phyloP scores from a whole-genome alignment of 1,139 yeast genomes.

The Diutina siamensis region DNA sequence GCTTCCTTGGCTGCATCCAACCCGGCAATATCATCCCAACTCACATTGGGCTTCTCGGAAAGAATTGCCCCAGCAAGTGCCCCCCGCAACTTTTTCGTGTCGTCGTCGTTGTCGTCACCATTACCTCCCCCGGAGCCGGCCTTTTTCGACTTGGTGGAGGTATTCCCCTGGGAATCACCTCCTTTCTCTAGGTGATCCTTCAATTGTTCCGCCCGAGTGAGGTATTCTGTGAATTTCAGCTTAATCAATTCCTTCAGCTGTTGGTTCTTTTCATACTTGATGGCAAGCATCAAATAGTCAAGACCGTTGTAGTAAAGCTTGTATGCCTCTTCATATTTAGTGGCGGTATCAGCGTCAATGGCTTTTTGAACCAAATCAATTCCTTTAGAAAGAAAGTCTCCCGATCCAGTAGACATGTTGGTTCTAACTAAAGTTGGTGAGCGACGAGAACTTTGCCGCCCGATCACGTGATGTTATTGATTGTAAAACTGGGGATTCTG shows the following conservation, averaged over 20 bases:
- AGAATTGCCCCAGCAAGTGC: constrained; percentile 90
- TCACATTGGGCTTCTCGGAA: constrained; percentile 84
- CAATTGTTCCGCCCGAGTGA: constrained; percentile 87
- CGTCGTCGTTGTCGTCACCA: constrained; percentile 46
- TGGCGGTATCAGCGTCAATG: constrained; percentile 86
- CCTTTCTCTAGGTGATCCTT: constrained; percentile 74
- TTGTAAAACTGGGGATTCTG: too few relatives aligned
- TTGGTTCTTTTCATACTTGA: constrained; percentile 90
- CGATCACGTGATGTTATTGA: neutral
- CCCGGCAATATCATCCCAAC: constrained; percentile 96
- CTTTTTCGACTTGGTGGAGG: constrained; percentile 16
- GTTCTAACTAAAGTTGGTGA: neutral
- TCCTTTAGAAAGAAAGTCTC: constrained; percentile 82
- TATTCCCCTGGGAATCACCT: constrained; percentile 31
- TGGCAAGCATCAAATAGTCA: constrained; percentile 90
- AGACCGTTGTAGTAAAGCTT: constrained; percentile 86
- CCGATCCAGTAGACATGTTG: constrained; percentile 4
- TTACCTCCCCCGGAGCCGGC: constrained; percentile 7
- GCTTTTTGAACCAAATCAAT: constrained; percentile 91
- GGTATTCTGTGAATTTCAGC: constrained; percentile 81
- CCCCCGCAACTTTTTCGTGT: constrained; percentile 77
- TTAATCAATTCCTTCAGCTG: constrained; percentile 82
- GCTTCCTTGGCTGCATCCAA: constrained; percentile 94
- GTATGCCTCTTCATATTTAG: constrained; percentile 89
- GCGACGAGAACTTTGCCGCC: neutral